These are phyloP conservation scores for Hanseniaspora nectarophila DNA, from an alignment of 805 yeast genomes.

Conservation along the genomic window DNA sequence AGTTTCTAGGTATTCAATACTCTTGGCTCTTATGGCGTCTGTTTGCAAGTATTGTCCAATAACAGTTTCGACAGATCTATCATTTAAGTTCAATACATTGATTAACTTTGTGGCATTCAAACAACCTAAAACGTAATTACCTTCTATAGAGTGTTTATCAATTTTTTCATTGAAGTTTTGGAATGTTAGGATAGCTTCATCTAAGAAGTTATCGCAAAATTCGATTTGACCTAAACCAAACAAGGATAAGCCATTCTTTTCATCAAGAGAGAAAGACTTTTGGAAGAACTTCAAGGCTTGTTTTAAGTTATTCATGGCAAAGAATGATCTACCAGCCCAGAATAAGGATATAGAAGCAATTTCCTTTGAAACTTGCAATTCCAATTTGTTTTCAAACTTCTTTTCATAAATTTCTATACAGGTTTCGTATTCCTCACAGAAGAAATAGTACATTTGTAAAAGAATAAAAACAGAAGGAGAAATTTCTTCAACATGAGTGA, in stretches of 20 bases:
- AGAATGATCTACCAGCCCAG: conserved; percentile 78
- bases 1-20: conserved; percentile 55
- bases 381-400: conserved; percentile 33
- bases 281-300: conserved; percentile 62
- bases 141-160: conserved; percentile 37
- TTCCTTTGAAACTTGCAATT: conserved; percentile 27
- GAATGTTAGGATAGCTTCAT: conserved; percentile 77
- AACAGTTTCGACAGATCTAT: conserved; percentile 11
- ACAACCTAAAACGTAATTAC: conserved; percentile 62
- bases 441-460: conserved; percentile 58
- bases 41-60: conserved; percentile 12
- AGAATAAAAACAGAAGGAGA: conserved; percentile 49
- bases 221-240: conserved; percentile 82
- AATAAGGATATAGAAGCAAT: conserved; percentile 53
- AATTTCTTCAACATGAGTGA: conserved; percentile 34
- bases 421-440: conserved; percentile 47
- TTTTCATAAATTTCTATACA: conserved; percentile 47
- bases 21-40: conserved; percentile 32
- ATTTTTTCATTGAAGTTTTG: conserved; percentile 64
- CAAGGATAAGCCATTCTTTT: conserved; percentile 53
- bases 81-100: conserved; percentile 14
- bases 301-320: conserved; percentile 46
- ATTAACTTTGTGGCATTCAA: conserved; percentile 44
- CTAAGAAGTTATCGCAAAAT: conserved; percentile 55
- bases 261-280: conserved; percentile 56